phyloP scores from a whole-genome alignment of 2,329 filamentous ascomycete species.

The Venturia nashicola region DNA sequence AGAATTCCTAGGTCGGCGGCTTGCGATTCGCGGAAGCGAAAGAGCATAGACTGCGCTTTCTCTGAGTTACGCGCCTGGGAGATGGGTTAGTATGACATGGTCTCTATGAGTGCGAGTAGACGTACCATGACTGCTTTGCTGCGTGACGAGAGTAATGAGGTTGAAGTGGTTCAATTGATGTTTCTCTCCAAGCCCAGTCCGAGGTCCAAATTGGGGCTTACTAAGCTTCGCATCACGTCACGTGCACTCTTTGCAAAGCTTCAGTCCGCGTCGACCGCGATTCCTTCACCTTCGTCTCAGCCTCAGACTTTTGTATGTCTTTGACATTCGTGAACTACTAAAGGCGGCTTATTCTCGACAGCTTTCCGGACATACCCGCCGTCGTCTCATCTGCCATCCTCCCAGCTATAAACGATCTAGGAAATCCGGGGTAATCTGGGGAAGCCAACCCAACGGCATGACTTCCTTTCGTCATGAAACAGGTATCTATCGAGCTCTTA shows the following conservation, averaged over 20 bases:
- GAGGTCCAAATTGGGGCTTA: not conserved
- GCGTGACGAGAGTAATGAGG: not conserved
- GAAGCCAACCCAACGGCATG: not conserved
- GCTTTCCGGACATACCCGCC: not conserved
- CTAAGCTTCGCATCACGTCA: not conserved
- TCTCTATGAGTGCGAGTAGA: not conserved
- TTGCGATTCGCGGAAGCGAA: conserved; percentile 96
- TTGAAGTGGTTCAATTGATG: not conserved
- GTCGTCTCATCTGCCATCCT: not conserved
- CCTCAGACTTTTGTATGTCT: not conserved
- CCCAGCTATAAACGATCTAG: not conserved
- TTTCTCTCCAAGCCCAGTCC: not conserved
- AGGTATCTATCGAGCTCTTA: not conserved
- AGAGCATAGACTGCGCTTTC: conserved; percentile 99
- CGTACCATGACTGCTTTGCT: not conserved
- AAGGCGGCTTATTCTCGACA: not conserved
- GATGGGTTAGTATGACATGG: conserved; percentile 15
- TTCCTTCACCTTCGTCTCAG: not conserved
- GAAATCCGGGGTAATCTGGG: not conserved
- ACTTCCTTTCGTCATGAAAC: not conserved
- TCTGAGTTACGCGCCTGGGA: conserved; percentile 87
- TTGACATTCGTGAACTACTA: not conserved
- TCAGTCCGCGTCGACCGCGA: no score
- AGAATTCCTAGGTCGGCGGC: conserved; percentile 93
- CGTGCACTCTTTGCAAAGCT: not conserved